These are phyloP conservation scores for Entelexis paramagnoliae DNA, from an alignment of 1,139 yeast genomes.

Conservation along the genomic window DNA sequence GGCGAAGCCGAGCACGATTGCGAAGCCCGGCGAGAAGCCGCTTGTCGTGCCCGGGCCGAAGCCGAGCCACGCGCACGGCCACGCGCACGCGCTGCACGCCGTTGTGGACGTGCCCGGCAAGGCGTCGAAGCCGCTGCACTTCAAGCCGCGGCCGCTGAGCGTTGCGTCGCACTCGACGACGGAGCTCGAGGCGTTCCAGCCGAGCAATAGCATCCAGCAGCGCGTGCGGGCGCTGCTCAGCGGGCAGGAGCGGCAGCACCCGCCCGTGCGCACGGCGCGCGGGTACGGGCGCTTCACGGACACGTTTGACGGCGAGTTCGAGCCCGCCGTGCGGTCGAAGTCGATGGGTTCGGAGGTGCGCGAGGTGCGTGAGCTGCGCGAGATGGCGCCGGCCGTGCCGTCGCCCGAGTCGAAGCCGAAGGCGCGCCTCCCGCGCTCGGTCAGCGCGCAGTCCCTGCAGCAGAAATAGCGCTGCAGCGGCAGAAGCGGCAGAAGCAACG, in stretches of 20 bases:
- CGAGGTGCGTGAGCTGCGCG: conserved; percentile 9
- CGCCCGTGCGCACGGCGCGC: conserved; percentile 50
- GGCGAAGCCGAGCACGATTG: not conserved
- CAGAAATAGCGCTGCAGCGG: not conserved
- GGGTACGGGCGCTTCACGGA: conserved; percentile 72
- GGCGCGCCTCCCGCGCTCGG: conserved; percentile 2
- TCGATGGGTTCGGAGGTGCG: conserved; percentile 11
- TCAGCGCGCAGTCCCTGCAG: conserved; percentile 5
- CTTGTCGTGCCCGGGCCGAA: not conserved
- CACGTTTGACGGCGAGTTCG: conserved; percentile 2
- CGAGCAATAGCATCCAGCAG: conserved; percentile 40
- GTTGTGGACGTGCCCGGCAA: not conserved
- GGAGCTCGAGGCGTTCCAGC: conserved; percentile 20
- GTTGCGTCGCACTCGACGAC: conserved; percentile 5
- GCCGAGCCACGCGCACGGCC: not conserved
- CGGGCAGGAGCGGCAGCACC: conserved; percentile 38
- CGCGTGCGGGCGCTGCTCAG: conserved; percentile 54
- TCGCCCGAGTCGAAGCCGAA: conserved; percentile 14
- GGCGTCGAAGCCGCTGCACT: not conserved
- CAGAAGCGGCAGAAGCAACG: too few species aligned
- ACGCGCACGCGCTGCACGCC: not conserved
- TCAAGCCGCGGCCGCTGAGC: conserved; percentile 3
- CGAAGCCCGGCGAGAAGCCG: not conserved
- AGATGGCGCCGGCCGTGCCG: conserved; percentile 10
- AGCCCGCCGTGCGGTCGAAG: conserved; percentile 7